Percentiles rank a stretch among this genome's conserved stretches.
phyloP scores from a whole-genome alignment of 1,284 basidiomycete genomes.

The Sphaerobolus stellatus region DNA sequence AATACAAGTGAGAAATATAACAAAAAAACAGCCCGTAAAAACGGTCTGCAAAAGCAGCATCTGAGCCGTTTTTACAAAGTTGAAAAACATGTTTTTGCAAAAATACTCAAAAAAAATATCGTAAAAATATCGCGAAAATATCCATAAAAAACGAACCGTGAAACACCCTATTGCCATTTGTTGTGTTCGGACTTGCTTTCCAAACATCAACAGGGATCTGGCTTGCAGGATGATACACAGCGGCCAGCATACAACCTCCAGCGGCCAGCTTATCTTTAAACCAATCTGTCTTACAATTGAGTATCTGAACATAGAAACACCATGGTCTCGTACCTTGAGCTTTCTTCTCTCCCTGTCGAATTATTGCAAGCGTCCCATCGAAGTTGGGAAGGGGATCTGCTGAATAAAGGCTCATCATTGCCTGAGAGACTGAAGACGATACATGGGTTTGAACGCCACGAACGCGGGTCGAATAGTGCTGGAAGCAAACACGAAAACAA shows the following conservation, averaged over 20 bases:
- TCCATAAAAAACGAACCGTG: too few species aligned
- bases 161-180: too few species aligned
- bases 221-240: slow-evolving; percentile 2
- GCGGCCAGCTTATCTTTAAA: slow-evolving; percentile 1
- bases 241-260: neutral
- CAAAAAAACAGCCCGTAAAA: too few species aligned
- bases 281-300: neutral
- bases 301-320: neutral
- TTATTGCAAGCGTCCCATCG: neutral
- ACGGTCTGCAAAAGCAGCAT: too few species aligned
- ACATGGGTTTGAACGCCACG: neutral
- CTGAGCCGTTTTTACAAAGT: too few species aligned
- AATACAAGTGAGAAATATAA: too few species aligned
- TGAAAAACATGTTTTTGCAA: too few species aligned
- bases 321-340: slow-evolving; percentile 4
- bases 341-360: slow-evolving; percentile 5
- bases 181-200: neutral
- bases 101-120: too few species aligned
- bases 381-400: slow-evolving; percentile 7
- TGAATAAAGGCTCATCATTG: slow-evolving; percentile 8
- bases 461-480: slow-evolving; percentile 4
- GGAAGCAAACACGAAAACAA: slow-evolving; percentile 5
- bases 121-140: too few species aligned
- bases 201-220: slow-evolving; percentile 7
- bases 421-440: neutral